A percentile compares a stretch with the other conserved stretches of the same genome.
phyloP scores from a whole-genome alignment of 345 rosid genomes.

The Laguncularia racemosa region DNA sequence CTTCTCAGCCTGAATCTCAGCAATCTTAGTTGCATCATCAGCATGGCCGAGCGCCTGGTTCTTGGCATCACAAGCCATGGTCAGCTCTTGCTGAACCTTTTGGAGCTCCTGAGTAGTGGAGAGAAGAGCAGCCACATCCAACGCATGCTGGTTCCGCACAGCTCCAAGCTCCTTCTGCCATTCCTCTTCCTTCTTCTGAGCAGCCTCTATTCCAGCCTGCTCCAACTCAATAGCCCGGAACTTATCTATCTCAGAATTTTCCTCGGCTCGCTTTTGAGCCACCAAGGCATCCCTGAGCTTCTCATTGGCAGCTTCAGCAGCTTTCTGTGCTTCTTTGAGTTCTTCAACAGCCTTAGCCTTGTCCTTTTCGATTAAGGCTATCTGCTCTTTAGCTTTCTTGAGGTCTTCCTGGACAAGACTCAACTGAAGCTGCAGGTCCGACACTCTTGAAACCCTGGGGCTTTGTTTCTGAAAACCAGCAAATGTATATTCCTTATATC shows the following conservation, averaged over 20 bases:
- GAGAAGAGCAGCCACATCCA: conserved; percentile 69
- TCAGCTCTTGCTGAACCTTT: conserved; percentile 57
- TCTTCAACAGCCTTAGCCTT: conserved; percentile 63
- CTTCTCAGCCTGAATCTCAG: conserved; percentile 71
- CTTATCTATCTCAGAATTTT: conserved; percentile 79
- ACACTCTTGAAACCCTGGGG: conserved; percentile 42
- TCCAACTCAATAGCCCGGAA: conserved; percentile 87
- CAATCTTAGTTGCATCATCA: conserved; percentile 85
- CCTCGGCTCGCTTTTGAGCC: conserved; percentile 82
- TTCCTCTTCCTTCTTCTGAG: conserved; percentile 76
- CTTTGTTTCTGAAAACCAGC: conserved; percentile 49
- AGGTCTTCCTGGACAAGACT: conserved; percentile 71
- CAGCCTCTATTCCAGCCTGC: conserved; percentile 81
- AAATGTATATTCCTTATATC: neutral
- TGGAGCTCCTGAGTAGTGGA: conserved; percentile 71
- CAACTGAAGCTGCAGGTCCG: conserved; percentile 62
- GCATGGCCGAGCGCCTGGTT: conserved; percentile 84
- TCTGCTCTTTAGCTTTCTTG: conserved; percentile 76
- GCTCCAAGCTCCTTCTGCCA: conserved; percentile 72
- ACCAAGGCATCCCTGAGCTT: conserved; percentile 76
- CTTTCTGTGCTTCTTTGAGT: conserved; percentile 64
- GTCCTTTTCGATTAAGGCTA: conserved; percentile 62
- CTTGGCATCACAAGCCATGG: conserved; percentile 67
- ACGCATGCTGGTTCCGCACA: conserved; percentile 72
- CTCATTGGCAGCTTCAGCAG: conserved; percentile 55